Percentiles rank a stretch among this genome's conserved stretches.
Conservation (phyloP, 2,329 filamentous ascomycete genomes). For the Botrytis aclada region DNA sequence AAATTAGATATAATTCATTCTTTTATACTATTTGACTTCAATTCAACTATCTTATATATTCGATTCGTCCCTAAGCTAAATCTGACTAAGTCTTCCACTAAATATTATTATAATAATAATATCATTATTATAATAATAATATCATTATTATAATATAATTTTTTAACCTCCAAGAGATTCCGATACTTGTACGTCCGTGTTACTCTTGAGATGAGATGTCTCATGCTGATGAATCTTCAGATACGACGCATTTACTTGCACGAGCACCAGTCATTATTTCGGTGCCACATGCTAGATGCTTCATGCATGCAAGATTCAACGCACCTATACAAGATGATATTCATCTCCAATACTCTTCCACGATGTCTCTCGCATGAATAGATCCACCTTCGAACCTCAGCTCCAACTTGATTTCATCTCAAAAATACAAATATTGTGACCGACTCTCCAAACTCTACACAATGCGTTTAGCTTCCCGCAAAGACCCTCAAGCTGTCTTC, state of each 20-base stretch:
- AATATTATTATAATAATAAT: no score
- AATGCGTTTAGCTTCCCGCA: background rate
- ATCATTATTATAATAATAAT: no score
- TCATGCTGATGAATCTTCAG: background rate
- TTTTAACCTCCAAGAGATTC: no score
- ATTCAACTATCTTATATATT: no score
- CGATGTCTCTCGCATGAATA: background rate
- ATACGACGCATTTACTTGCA: background rate
- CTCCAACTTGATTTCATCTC: background rate
- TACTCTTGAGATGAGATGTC: background rate
- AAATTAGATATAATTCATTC: no score
- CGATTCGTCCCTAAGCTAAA: no score
- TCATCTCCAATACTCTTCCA: no score
- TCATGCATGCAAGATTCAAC: background rate
- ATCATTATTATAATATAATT: no score
- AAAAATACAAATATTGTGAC: background rate
- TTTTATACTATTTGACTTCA: no score
- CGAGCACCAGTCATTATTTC: background rate
- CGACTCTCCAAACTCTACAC: no score
- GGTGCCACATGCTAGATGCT: background rate
- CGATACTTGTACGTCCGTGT: background rate
- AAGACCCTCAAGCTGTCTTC: background rate
- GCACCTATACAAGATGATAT: background rate
- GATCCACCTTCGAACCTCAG: background rate
- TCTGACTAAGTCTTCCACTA: no score